Conservation (phyloP, 495 filamentous ascomycete species). For the Hamigera avellanea region DNA sequence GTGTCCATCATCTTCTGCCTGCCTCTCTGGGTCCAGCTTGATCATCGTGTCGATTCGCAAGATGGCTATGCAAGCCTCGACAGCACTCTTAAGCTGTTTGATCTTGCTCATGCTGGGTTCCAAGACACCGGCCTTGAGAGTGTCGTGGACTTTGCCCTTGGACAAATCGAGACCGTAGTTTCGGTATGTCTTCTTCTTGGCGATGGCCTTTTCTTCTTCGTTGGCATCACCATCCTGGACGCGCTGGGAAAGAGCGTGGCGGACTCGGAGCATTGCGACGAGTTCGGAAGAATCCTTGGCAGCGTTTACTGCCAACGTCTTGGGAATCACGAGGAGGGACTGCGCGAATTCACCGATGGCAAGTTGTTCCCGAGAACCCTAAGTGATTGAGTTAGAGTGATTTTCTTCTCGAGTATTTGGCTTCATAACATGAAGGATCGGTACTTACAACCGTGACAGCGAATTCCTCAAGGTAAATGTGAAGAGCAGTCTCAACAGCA, state of each 20-base stretch:
- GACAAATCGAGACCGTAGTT: constrained; percentile 92
- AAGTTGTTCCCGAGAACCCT: constrained; percentile 92
- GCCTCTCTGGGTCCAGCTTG: constrained; percentile 87
- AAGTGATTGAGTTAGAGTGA: neutral
- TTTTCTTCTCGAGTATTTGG: neutral
- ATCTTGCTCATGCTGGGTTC: constrained; percentile 99
- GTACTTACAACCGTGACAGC: constrained; percentile 79
- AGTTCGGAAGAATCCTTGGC: constrained; percentile 93
- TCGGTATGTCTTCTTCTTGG: constrained; percentile 92
- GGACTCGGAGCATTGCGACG: constrained; percentile 86
- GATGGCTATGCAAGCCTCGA: constrained; percentile 97
- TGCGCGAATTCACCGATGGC: constrained; percentile 97
- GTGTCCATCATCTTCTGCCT: constrained; percentile 52
- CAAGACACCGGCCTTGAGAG: constrained; percentile 87
- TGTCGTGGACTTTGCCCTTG: constrained; percentile 85
- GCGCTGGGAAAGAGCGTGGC: constrained; percentile 88
- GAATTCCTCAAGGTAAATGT: constrained; percentile 99
- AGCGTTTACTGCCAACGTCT: constrained; percentile 93
- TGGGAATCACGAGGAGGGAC: constrained; percentile 87
- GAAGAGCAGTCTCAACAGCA: constrained; percentile 95
- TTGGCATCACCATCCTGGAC: constrained; percentile 71
- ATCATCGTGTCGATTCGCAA: constrained; percentile 99
- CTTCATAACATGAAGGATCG: neutral
- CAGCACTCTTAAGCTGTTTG: constrained; percentile 94
- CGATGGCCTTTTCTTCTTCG: constrained; percentile 75